Percentiles rank a stretch among this genome's conserved stretches.
Evolutionary conservation across 2,329 filamentous ascomycete genomes (phyloP).

Genomic region (Tympanopsis confertula): DNA sequence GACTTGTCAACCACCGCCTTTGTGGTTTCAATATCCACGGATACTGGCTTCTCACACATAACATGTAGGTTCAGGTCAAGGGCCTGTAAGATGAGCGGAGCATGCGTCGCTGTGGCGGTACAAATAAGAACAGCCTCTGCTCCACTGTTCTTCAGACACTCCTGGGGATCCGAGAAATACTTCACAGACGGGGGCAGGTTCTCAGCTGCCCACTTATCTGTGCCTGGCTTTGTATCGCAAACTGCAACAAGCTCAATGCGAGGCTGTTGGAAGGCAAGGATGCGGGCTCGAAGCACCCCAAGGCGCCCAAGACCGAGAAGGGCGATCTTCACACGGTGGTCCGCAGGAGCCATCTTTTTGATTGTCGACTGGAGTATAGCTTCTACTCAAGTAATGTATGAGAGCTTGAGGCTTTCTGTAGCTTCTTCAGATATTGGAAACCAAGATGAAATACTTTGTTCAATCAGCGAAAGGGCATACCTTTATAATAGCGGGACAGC

Average conservation of each 20-base stretch:
- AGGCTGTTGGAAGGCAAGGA: conserved; percentile 19
- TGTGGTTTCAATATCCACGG: conserved; percentile 9
- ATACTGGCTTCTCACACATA: conserved; percentile 12
- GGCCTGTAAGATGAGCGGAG: conserved; percentile 10
- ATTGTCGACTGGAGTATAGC: too few species aligned
- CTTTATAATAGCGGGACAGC: too few species aligned
- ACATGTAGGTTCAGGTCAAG: conserved; percentile 10
- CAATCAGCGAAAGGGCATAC: too few species aligned
- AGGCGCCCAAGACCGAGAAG: conserved; percentile 16
- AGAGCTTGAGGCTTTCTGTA: too few species aligned
- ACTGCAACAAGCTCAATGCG: conserved; percentile 19
- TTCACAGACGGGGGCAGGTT: conserved; percentile 13
- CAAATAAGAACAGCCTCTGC: conserved; percentile 15
- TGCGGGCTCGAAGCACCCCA: conserved; percentile 16
- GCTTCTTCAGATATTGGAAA: too few species aligned
- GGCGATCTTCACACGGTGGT: too few species aligned
- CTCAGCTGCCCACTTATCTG: conserved; percentile 15
- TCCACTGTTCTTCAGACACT: conserved; percentile 14
- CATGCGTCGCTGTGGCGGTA: conserved; percentile 15
- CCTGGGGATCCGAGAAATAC: conserved; percentile 12
- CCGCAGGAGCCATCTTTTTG: too few species aligned
- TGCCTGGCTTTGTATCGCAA: conserved; percentile 18
- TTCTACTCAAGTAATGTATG: too few species aligned
- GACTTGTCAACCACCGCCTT: conserved; percentile 8
- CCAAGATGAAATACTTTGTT: too few species aligned